Evolutionary conservation across 352 stramenopile species (phyloP), one percentile per base, ranked within the genome.

Genomic region (Paralagenidium karlingii): DNA sequence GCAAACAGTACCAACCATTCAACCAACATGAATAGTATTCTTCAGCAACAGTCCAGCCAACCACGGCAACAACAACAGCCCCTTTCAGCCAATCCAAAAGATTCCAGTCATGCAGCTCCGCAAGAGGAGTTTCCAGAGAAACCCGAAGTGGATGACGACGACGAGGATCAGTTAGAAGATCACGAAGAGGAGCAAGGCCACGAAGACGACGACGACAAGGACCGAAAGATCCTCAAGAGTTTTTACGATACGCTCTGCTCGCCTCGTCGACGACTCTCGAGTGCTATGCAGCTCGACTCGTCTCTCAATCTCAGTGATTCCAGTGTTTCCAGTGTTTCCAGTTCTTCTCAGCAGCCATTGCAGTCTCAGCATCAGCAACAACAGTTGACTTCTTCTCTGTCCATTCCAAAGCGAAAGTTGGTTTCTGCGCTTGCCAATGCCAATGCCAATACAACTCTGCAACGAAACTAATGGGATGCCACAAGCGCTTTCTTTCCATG

Each of bases 401-500:
- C n/a, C n/a, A n/a, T 68, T 25, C 63, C 58, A 15, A 86, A 86
- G 52, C 53, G 82, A 38, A 82, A 79, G 45, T 55, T 86, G 13
- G 51, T 83, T 18, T 55, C 79, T 21, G 71, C 71, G 4, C 59
- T 86, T 29, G 28, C 11, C 11, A 32, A 15, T 13, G 11, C 28
- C 15, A 32, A 15, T 32, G 11, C 28, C 11, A 32, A 32, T 13
- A 11, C 28, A 13, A 13, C 28, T 32, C 11, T 15, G 28, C 28
- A 32, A 19, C 34, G 32, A 41, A 25, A 8, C 24, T 16, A 11
- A 19, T n/a, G 10, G 15, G 24, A 18, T 9, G 10, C 12, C 21
- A 8, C 8, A 9, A 21, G 22, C 16, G 31, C 32, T 4, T 27
- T 21, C 6, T 39, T 31, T 21, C 7, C 38, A 32, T 15, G n/a